A percentile compares a stretch with the other conserved stretches of the same genome.
Conservation (phyloP, 2,329 filamentous ascomycete species). For the Dactylellina drechsleri region DNA sequence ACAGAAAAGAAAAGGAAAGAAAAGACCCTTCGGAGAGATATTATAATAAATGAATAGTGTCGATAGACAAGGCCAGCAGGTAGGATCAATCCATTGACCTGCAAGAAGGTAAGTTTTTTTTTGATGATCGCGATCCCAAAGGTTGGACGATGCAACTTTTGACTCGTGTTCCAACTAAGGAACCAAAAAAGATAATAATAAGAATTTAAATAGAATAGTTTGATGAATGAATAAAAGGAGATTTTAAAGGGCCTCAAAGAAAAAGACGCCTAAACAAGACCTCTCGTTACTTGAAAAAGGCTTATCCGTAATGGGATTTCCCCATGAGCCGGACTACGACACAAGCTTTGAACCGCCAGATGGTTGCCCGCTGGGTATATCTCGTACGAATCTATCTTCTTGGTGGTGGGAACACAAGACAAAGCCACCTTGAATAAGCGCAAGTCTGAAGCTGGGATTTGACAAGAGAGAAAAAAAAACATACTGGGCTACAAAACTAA, state of each 20-base stretch:
- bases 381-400: constrained; percentile 35
- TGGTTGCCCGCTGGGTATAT: background rate
- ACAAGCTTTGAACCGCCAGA: background rate
- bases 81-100: background rate
- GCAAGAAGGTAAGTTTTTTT: constrained; percentile 2
- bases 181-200: constrained; percentile 4
- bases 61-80: constrained; percentile 3
- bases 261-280: too few species aligned
- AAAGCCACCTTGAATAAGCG: constrained; percentile 22
- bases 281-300: too few species aligned
- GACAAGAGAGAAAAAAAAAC: too few species aligned
- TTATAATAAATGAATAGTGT: background rate
- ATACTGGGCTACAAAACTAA: constrained; percentile 6
- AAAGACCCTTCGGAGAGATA: too few species aligned
- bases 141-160: constrained; percentile 31
- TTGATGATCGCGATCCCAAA: constrained; percentile 13
- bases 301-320: too few species aligned
- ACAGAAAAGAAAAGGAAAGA: background rate
- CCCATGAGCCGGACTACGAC: background rate
- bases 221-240: background rate
- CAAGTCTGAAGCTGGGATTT: constrained; percentile 20
- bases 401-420: constrained; percentile 22
- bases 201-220: background rate
- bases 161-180: constrained; percentile 18
- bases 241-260: background rate